Evolutionary conservation across 352 stramenopile species (phyloP).

Genomic region (Phytophthora colocasiae): DNA sequence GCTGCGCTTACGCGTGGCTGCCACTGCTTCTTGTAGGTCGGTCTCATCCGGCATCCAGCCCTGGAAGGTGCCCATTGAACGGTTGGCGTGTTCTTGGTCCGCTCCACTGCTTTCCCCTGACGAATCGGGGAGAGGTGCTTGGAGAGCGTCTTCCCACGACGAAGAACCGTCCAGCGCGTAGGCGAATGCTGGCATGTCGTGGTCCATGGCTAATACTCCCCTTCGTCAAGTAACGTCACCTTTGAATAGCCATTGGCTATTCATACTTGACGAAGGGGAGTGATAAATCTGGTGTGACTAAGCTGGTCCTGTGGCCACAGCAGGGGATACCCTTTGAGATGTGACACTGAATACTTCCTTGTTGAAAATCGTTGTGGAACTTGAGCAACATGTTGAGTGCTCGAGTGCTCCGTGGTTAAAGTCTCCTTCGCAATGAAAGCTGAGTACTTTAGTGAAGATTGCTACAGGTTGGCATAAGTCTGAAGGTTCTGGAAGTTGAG

Average conservation of each 20-base stretch:
- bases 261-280: background rate
- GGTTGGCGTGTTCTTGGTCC: background rate
- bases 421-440: no score
- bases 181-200: background rate
- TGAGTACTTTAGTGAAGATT: no score
- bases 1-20: slow-evolving; percentile 9
- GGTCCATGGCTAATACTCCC: no score
- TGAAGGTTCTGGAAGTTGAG: no score
- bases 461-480: no score
- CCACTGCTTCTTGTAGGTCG: background rate
- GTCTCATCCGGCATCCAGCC: background rate
- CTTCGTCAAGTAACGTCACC: no score
- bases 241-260: no score
- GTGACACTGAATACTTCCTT: no score
- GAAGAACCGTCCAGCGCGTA: background rate
- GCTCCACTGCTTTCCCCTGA: slow-evolving; percentile 1
- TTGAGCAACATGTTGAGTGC: no score
- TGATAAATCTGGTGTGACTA: slow-evolving; percentile 5
- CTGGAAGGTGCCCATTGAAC: slow-evolving; percentile 3
- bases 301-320: background rate
- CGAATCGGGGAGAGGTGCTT: background rate
- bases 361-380: no score
- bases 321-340: no score
- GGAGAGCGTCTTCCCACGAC: background rate
- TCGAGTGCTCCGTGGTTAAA: no score